Evolutionary conservation across 163 green algal species (phyloP).

Genomic region (Chloroidium sp.): DNA sequence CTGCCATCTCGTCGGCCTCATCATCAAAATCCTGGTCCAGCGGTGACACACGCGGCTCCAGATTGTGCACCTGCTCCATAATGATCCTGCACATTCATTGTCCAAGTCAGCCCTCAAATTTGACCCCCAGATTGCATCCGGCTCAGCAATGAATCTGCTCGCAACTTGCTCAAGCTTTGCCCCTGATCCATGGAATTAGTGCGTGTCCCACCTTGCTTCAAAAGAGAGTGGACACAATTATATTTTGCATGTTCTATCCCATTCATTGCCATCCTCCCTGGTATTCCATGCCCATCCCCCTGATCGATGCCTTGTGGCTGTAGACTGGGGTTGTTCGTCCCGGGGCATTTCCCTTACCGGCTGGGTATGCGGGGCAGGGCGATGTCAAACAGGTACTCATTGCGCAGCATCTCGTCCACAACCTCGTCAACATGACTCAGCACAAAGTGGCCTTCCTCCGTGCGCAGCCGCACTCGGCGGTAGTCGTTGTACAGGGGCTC

Average conservation of each 20-base stretch:
- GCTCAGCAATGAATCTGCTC: no score
- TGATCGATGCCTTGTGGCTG: not conserved
- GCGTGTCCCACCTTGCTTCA: no score
- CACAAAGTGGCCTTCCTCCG: constrained; percentile 50
- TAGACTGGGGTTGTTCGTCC: not conserved
- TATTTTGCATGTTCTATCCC: no score
- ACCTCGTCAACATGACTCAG: constrained; percentile 85
- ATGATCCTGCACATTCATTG: constrained; percentile 26
- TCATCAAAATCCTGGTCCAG: constrained; percentile 92
- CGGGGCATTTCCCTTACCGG: constrained; percentile 27
- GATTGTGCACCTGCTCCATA: constrained; percentile 60
- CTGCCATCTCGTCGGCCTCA: constrained; percentile 39
- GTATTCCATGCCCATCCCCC: no score
- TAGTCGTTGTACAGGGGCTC: constrained; percentile 98
- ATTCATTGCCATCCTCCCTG: no score
- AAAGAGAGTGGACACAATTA: no score
- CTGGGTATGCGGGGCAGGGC: constrained; percentile 81
- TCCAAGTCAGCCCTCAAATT: no score
- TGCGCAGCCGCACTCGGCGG: constrained; percentile 64
- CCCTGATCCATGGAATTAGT: no score
- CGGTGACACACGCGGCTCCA: constrained; percentile 72
- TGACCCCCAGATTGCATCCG: no score
- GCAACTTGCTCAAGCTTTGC: no score
- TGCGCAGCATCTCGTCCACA: constrained; percentile 84
- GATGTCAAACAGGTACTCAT: constrained; percentile 92